Evolutionary conservation across 768 basidiomycete species (phyloP).

Genomic region (Pleurotus cornucopiae): DNA sequence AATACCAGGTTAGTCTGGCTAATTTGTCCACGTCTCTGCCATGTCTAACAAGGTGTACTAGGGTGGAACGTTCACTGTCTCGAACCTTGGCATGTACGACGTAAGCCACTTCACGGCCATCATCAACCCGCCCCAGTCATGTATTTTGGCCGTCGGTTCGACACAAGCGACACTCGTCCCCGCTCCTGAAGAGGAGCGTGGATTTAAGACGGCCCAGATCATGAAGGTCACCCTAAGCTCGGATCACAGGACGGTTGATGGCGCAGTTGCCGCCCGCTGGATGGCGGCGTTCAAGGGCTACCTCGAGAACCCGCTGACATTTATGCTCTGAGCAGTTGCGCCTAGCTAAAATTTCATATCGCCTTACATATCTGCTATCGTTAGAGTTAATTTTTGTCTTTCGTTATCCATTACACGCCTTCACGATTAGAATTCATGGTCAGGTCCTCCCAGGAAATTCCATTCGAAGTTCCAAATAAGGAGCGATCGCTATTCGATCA

Average conservation of each 20-base stretch:
- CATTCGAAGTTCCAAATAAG: background rate
- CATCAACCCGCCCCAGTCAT: constrained; percentile 98
- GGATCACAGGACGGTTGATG: constrained; percentile 95
- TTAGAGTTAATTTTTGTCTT: background rate
- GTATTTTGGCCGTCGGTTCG: constrained; percentile 92
- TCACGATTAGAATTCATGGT: background rate
- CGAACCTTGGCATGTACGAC: constrained; percentile 98
- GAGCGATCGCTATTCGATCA: constrained; percentile 2
- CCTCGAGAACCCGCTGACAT: constrained; percentile 93
- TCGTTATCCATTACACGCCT: background rate
- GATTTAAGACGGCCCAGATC: constrained; percentile 86
- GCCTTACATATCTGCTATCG: background rate
- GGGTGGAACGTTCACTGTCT: constrained; percentile 99
- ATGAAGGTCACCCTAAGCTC: constrained; percentile 97
- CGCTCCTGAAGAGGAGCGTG: constrained; percentile 86
- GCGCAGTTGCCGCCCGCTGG: constrained; percentile 93
- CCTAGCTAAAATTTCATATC: constrained; percentile 2
- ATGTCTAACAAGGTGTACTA: constrained; percentile 21
- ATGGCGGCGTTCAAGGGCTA: constrained; percentile 91
- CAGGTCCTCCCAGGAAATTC: no score
- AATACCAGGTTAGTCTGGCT: constrained; percentile 75
- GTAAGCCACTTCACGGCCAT: constrained; percentile 96
- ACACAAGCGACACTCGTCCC: constrained; percentile 84
- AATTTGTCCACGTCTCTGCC: background rate
- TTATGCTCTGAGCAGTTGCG: constrained; percentile 71